A percentile compares a stretch with the other conserved stretches of the same genome.
Conservation (phyloP, 2,329 filamentous ascomycete genomes). For the Cercospora berteroae region DNA sequence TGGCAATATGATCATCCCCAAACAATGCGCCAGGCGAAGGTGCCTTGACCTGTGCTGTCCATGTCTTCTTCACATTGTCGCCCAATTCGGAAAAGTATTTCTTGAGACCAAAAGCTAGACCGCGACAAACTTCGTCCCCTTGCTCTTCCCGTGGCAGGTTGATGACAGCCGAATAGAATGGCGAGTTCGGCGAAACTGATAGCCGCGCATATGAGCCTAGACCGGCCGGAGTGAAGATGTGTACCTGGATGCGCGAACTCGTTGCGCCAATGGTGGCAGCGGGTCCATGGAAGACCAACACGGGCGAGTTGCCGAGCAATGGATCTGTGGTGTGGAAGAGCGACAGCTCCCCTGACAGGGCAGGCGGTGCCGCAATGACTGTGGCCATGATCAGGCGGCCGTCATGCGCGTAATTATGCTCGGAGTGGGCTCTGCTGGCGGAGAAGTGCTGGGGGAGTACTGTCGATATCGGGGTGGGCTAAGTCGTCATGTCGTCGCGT, state of each 20-base stretch:
- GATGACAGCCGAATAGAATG: constrained; percentile 85
- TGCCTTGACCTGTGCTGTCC: constrained; percentile 56
- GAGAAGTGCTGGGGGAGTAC: neutral
- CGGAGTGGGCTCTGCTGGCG: neutral
- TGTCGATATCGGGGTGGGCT: constrained; percentile 12
- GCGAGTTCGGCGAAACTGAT: constrained; percentile 87
- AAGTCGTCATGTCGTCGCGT: constrained; percentile 16
- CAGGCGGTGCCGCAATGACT: constrained; percentile 70
- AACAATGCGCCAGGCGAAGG: constrained; percentile 67
- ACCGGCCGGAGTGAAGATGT: constrained; percentile 85
- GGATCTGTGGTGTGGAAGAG: constrained; percentile 89
- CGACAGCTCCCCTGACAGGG: constrained; percentile 75
- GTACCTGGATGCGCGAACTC: constrained; percentile 90
- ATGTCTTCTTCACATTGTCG: constrained; percentile 67
- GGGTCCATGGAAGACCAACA: constrained; percentile 88
- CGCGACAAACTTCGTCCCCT: constrained; percentile 89
- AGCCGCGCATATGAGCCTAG: constrained; percentile 87
- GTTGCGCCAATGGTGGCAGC: constrained; percentile 75
- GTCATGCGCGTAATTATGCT: neutral
- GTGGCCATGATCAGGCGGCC: constrained; percentile 64
- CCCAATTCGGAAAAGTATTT: constrained; percentile 93
- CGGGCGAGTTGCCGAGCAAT: constrained; percentile 72
- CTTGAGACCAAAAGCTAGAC: constrained; percentile 84
- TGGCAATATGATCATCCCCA: constrained; percentile 87
- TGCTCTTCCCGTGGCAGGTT: constrained; percentile 90